phyloP scores from a whole-genome alignment of 1,139 yeast species.

The Candida sanyaensis region DNA sequence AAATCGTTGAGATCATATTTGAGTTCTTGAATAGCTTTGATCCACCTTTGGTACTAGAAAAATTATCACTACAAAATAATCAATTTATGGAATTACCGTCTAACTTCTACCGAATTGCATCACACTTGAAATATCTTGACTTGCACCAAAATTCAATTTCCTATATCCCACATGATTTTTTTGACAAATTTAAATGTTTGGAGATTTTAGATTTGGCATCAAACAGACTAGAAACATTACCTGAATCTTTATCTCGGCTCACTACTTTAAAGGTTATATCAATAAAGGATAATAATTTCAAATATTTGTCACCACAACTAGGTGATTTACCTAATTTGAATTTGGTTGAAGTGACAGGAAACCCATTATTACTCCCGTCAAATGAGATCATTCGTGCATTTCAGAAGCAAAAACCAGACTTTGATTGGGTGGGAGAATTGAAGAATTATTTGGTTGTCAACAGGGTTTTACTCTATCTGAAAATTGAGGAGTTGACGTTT shows the following conservation, averaged over 20 bases:
- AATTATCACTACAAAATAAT: conserved; percentile 57
- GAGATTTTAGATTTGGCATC: conserved; percentile 72
- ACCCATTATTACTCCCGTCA: conserved; percentile 62
- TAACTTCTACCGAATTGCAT: conserved; percentile 45
- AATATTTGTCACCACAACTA: conserved; percentile 57
- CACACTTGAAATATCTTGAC: conserved; percentile 59
- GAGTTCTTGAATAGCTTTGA: conserved; percentile 27
- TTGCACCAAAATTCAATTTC: conserved; percentile 60
- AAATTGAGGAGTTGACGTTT: conserved; percentile 20
- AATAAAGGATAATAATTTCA: conserved; percentile 61
- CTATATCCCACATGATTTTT: conserved; percentile 49
- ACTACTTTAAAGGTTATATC: conserved; percentile 58
- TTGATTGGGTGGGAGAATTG: conserved; percentile 59
- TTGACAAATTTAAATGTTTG: conserved; percentile 35
- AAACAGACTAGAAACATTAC: conserved; percentile 46
- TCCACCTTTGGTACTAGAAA: conserved; percentile 46
- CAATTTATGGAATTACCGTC: conserved; percentile 49
- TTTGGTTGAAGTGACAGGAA: conserved; percentile 69
- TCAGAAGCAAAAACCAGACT: conserved; percentile 41
- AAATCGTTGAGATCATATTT: conserved; percentile 27
- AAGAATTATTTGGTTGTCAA: conserved; percentile 42
- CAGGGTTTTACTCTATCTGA: conserved; percentile 23
- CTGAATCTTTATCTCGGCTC: conserved; percentile 44
- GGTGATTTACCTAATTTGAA: conserved; percentile 55
- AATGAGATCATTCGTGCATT: conserved; percentile 33